These are phyloP conservation scores for Boletus coccyginus DNA, from an alignment of 768 basidiomycete species.

Conservation along the genomic window DNA sequence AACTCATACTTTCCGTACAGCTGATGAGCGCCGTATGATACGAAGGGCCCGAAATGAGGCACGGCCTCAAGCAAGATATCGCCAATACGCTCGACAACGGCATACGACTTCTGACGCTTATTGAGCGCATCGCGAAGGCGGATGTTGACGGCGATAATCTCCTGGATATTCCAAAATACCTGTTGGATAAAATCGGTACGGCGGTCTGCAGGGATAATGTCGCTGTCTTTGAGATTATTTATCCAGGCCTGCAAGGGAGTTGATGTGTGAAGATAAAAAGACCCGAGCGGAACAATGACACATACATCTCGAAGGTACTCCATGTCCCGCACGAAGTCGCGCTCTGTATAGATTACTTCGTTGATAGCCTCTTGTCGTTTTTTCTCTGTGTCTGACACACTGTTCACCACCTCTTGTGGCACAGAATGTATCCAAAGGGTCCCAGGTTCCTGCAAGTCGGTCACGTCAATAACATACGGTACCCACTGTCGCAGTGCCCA, in stretches of 20 bases:
- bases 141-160: conserved; percentile 89
- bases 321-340: conserved; percentile 97
- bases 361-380: conserved; percentile 97
- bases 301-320: conserved; percentile 95
- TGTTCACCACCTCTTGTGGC: conserved; percentile 89
- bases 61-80: conserved; percentile 88
- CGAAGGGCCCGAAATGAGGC: conserved; percentile 88
- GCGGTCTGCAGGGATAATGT: conserved; percentile 73
- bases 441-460: conserved; percentile 61
- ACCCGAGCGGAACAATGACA: conserved; percentile 1
- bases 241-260: conserved; percentile 70
- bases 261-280: not conserved
- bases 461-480: conserved; percentile 4
- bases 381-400: conserved; percentile 91
- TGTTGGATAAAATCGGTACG: conserved; percentile 86
- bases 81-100: conserved; percentile 88
- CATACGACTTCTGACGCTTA: conserved; percentile 93
- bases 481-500: conserved; percentile 29
- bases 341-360: conserved; percentile 90
- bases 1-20: conserved; percentile 98
- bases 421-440: conserved; percentile 96
- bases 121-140: conserved; percentile 90
- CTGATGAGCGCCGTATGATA: conserved; percentile 94
- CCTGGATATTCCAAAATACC: conserved; percentile 97
- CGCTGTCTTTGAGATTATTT: conserved; percentile 71